phyloP scores from a whole-genome alignment of 306 rosid genomes.

The Casuarina glauca region DNA sequence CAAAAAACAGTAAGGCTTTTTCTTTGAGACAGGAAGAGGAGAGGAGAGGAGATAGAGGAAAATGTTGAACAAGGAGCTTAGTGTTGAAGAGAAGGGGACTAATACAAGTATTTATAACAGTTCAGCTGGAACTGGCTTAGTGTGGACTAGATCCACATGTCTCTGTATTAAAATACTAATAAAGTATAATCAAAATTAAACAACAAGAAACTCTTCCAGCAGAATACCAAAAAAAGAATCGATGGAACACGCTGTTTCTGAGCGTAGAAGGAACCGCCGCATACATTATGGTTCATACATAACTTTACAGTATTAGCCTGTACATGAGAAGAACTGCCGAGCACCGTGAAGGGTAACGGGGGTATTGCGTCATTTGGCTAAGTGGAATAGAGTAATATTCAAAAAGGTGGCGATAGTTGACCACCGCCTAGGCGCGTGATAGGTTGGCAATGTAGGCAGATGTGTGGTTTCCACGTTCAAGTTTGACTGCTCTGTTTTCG shows the following conservation, averaged over 20 bases:
- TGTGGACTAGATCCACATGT: slow-evolving; percentile 55
- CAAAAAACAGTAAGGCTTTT: background rate
- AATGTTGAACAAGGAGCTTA: slow-evolving; percentile 10
- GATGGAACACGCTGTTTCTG: slow-evolving; percentile 25
- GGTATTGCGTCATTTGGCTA: slow-evolving; percentile 19
- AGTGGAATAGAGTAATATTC: background rate
- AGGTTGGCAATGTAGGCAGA: slow-evolving; percentile 64
- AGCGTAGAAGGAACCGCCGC: slow-evolving; percentile 8
- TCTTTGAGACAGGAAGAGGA: background rate
- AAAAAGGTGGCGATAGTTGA: slow-evolving; percentile 40
- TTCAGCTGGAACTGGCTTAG: slow-evolving; percentile 29
- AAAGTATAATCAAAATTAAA: slow-evolving; percentile 5
- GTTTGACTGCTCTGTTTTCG: slow-evolving; percentile 45
- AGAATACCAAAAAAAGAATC: background rate
- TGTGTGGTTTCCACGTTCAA: slow-evolving; percentile 59
- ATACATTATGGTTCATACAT: background rate
- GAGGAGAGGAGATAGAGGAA: background rate
- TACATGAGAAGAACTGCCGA: background rate
- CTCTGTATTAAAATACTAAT: slow-evolving; percentile 35
- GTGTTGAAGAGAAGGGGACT: slow-evolving; percentile 31
- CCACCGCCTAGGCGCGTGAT: slow-evolving; percentile 61
- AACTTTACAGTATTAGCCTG: slow-evolving; percentile 32
- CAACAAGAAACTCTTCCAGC: background rate
- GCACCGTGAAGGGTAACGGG: slow-evolving; percentile 19
- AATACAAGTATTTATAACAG: slow-evolving; percentile 51